Evolutionary conservation across 495 filamentous ascomycete genomes (phyloP), one percentile per base, ranked within the genome.

Genomic region (Penicillium crystallinum): DNA sequence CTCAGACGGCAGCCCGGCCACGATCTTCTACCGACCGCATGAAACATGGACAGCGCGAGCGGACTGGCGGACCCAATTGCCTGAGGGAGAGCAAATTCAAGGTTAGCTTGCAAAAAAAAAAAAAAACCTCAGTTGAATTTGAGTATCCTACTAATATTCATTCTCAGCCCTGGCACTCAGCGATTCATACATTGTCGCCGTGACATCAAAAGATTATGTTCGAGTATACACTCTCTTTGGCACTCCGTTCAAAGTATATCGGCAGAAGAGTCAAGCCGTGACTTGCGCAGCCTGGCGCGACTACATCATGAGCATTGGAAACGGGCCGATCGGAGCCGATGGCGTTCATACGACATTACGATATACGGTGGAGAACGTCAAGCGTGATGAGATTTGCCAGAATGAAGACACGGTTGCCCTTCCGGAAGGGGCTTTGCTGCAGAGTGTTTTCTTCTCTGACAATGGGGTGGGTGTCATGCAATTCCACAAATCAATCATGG

Each of bases 21-120:
- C 86, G 27, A 83, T 98, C n/a, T 95, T 95, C 67, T 98, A 97
- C 64, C 84, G 93, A 10, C 95, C 93, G 0, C 93, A 98, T 62
- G 95, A 97, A 68, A 95, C 90, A 2, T 98, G 93, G 93, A 95
- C 91, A 1, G 78, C 88, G 5, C 76, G 95, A 52, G 84, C 80
- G 22, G 95, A 98, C 64, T 98, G 92, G 92, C 83, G 89, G 19
- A 96, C 87, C 2, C 70, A 86, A 43, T 67, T 98, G 19, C 93
- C 93, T 0, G 76, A 79, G 33, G 88, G 89, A 15, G 93, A 98
- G 69, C 75, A 81, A 11, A 81, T 96, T 29, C 79, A 81, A 49
- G 74, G 77, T 79, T 65, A 46, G 70, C 19, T 22, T n/a, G 29
- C 6, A 14, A 5, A 21, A 7, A 9, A 23, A n/a, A n/a, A n/a